Conservation (phyloP, 305 asterid species). For the Solanum hybrid region DNA sequence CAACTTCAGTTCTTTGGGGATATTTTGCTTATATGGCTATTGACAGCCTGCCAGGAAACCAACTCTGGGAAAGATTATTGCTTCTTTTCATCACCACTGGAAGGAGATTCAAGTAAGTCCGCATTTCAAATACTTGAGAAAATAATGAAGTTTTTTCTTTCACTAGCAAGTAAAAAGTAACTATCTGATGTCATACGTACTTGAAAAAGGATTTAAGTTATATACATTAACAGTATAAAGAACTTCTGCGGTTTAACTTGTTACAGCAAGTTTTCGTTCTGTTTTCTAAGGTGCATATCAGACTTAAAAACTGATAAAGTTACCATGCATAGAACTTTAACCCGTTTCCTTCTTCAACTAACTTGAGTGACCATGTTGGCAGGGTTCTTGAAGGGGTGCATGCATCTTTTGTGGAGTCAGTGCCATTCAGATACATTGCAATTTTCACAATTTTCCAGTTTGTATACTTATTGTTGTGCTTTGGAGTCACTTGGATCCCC, state of each 20-base stretch:
- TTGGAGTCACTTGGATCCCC: conserved; percentile 67
- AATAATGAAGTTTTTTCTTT: neutral
- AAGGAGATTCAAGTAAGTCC: conserved; percentile 58
- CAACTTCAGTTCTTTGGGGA: conserved; percentile 61
- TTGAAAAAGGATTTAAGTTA: neutral
- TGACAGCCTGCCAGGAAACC: conserved; percentile 80
- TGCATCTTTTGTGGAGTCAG: conserved; percentile 59
- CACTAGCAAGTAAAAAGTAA: neutral
- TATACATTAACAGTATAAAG: neutral
- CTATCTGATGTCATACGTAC: neutral
- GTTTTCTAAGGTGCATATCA: neutral
- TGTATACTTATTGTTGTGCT: conserved; percentile 43
- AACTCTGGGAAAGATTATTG: conserved; percentile 64
- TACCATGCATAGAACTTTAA: neutral
- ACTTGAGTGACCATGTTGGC: neutral
- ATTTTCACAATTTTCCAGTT: conserved; percentile 56
- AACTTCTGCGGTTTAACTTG: neutral
- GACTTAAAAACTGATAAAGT: neutral
- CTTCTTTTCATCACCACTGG: conserved; percentile 47
- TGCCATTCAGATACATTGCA: conserved; percentile 48
- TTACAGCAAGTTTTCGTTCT: neutral
- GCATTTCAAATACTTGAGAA: neutral
- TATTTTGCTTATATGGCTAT: conserved; percentile 60
- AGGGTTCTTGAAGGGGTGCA: conserved; percentile 51
- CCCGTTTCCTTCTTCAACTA: neutral